Evolutionary conservation across 139 green algal genomes (phyloP), one percentile per base, ranked within the genome.

Genomic region (Micractinium conductrix): DNA sequence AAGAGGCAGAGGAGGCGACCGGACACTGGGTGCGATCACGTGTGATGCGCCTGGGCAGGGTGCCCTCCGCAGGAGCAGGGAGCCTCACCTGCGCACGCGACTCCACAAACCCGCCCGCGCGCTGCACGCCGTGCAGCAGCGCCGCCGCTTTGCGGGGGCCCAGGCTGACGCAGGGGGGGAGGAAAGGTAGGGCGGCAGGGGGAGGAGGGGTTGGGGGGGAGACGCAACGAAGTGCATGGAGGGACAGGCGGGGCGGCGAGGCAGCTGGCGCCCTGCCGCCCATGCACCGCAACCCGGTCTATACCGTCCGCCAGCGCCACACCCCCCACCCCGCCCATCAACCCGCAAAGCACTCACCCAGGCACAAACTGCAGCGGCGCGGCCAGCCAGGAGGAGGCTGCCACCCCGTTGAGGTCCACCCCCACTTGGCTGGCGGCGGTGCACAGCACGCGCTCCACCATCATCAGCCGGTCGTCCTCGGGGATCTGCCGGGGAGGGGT

Each of bases 401-500:
- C 92, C 30, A 92, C 92, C 3, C 91, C 73, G 84, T 99, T 99
- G 65, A 99, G 65, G 88, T 98, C 94, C 65, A 96, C 84, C 21
- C 96, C 96, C 17, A 93, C 82, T 87, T 96, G 93, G 38, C 85
- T 90, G 35, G 88, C 82, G 37, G 87, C 87, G 4, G 92, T 94
- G 43, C 88, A 67, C 62, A 96, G 80, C 26, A 88, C 74, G 12
- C 84, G 78, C 63, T 96, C 90, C n/a, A 94, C 80, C 12, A 74
- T 81, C 1, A 33, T 45, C 65, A 93, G 83, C 16, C 88, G 83
- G 68, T 93, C 90, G 33, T 96, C 93, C 24, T 86, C 74, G 6
- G 84, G 74, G 48, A 97, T 43, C 22, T 84, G 60, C 14, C 17
- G 68, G 38, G 5, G 17, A 17, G 37, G 17, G n/a, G n/a, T n/a